phyloP scores from a whole-genome alignment of 768 basidiomycete genomes.

The Trametes cingulata region DNA sequence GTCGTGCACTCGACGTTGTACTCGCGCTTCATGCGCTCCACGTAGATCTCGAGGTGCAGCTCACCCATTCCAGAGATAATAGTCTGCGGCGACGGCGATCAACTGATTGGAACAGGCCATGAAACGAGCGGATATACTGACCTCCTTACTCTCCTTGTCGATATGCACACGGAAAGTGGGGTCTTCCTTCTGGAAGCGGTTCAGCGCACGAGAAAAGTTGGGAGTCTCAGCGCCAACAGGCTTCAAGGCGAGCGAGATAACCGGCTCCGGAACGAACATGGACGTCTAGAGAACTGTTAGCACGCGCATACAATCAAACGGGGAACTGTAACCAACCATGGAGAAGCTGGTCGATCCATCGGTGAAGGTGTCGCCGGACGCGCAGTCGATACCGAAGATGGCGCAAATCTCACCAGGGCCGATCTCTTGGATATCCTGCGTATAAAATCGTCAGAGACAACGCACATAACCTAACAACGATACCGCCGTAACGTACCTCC shows the following conservation, averaged over 20 bases:
- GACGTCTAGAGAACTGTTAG: constrained; percentile 61
- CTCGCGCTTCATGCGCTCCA: constrained; percentile 98
- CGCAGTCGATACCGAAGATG: constrained; percentile 98
- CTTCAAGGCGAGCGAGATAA: constrained; percentile 93
- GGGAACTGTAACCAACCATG: constrained; percentile 60
- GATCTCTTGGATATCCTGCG: constrained; percentile 85
- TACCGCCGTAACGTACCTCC: constrained; percentile 62
- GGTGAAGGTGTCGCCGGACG: constrained; percentile 96
- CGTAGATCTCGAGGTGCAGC: constrained; percentile 97
- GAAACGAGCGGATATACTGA: constrained; percentile 30
- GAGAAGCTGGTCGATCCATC: constrained; percentile 89
- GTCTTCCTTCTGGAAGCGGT: constrained; percentile 98
- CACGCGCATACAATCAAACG: background rate
- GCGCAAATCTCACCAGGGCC: constrained; percentile 99
- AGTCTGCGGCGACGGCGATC: constrained; percentile 53
- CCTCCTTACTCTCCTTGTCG: constrained; percentile 93
- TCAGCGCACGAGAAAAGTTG: constrained; percentile 94
- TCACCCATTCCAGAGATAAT: constrained; percentile 99
- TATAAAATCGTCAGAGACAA: background rate
- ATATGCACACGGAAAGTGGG: constrained; percentile 98
- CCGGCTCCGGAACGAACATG: constrained; percentile 98
- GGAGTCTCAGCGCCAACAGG: constrained; percentile 91
- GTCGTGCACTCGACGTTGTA: constrained; percentile 93
- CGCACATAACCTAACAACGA: too few relatives aligned
- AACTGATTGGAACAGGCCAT: background rate